Evolutionary conservation across 345 rosid species (phyloP), one percentile per base, ranked within the genome.

Genomic region (Populus tremula): DNA sequence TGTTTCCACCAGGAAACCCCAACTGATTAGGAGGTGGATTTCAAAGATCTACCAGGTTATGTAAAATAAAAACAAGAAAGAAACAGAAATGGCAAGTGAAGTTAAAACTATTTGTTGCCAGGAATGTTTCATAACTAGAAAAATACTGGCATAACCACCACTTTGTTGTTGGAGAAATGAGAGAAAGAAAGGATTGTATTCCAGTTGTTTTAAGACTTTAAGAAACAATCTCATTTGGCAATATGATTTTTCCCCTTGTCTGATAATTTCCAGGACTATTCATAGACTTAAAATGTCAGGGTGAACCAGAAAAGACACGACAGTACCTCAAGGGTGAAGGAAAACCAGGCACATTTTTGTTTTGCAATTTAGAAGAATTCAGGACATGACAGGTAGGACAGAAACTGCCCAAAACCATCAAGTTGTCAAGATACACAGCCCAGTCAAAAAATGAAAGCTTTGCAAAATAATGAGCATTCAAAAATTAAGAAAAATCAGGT

Each of bases 1-100:
- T 96, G 84, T 70, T 68, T 41, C 68, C 70, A 73, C 53, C 77
- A 84, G 35, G 72, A 78, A 69, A 69, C 14, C 73, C 33, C 63
- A 70, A 41, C 33, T 47, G 27, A 36, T 74, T 39, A 63, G 64
- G 35, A 56, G 27, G 23, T 5, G 72, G 69, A 74, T 38, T 41
- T 20, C 8, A 27, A 72, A 33, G 61, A 39, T 74, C 67, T 6
- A 20, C 41, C 53, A 16, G 31, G 72, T 27, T 45, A 23, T 38
- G 63, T 29, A 36, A 69, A 13, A 12, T 25, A 5, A 27, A 29
- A 56, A 67, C 21, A 73, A 27, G 49, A 33, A 36, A 41, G 61
- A 33, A 38, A 59, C 64, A 23, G 54, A 50, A 7, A 5, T 67
- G 39, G 66, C 20, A 25, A n/a, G 39, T 64, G 25, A 74, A 74